A percentile compares a stretch with the other conserved stretches of the same genome.
Conservation (phyloP, 1,284 basidiomycete genomes). For the Trichosporon ovoides region DNA sequence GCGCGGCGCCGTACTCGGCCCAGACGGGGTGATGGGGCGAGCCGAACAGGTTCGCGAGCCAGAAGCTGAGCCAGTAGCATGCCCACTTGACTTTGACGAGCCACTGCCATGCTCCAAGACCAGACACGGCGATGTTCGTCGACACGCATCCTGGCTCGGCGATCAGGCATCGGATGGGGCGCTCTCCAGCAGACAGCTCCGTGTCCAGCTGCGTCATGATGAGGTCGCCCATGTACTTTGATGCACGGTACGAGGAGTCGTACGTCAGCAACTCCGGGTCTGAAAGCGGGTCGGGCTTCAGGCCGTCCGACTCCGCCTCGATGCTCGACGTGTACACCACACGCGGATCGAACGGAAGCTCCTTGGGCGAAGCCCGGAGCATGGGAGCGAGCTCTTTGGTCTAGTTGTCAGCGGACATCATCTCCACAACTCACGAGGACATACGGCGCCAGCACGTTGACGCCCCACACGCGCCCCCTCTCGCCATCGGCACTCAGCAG, state of each 20-base stretch:
- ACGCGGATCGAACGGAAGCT: slow-evolving; percentile 53
- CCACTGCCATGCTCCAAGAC: slow-evolving; percentile 45
- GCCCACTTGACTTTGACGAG: slow-evolving; percentile 54
- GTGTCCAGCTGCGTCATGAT: slow-evolving; percentile 58
- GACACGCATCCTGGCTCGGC: slow-evolving; percentile 68
- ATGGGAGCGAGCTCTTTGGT: slow-evolving; percentile 40
- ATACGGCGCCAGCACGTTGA: slow-evolving; percentile 79
- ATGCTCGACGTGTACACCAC: slow-evolving; percentile 77
- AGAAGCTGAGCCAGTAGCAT: slow-evolving; percentile 61
- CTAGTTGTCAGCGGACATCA: slow-evolving; percentile 23
- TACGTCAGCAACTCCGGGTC: slow-evolving; percentile 71
- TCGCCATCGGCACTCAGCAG: slow-evolving; percentile 61
- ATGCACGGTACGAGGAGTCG: slow-evolving; percentile 62
- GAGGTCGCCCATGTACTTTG: slow-evolving; percentile 76
- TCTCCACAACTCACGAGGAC: slow-evolving; percentile 58
- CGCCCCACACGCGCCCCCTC: slow-evolving; percentile 76
- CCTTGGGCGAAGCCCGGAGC: slow-evolving; percentile 37
- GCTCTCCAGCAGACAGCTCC: slow-evolving; percentile 46
- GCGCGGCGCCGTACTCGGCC: slow-evolving; percentile 30
- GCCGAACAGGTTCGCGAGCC: slow-evolving; percentile 50
- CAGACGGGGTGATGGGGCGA: slow-evolving; percentile 39
- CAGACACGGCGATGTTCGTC: slow-evolving; percentile 58
- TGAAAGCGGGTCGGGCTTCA: slow-evolving; percentile 50
- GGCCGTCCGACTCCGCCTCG: slow-evolving; percentile 57
- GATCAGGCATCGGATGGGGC: slow-evolving; percentile 57